Conservation (phyloP, 768 basidiomycete genomes). For the Mycena filopes region DNA sequence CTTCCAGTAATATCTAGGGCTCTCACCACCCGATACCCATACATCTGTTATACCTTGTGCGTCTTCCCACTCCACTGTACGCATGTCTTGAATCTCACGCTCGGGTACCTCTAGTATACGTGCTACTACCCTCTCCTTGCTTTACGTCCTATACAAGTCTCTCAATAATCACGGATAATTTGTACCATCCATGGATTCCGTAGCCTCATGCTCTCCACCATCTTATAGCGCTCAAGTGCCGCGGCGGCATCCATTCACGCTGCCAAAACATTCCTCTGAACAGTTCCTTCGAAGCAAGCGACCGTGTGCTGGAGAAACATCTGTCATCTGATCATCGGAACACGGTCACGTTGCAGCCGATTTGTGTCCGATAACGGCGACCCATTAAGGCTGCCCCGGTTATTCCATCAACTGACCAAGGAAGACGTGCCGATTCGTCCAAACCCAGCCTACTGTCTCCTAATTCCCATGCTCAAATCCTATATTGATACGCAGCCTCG, state of each 20-base stretch:
- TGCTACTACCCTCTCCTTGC: conserved; percentile 18
- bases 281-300: background rate
- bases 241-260: background rate
- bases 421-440: conserved; percentile 23
- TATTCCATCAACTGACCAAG: conserved; percentile 32
- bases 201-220: conserved; percentile 15
- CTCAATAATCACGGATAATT: conserved; percentile 36
- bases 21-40: conserved; percentile 45
- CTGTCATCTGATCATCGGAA: conserved; percentile 24
- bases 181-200: conserved; percentile 27
- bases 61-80: conserved; percentile 40
- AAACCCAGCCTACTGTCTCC: background rate
- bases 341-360: conserved; percentile 30
- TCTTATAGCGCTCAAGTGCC: conserved; percentile 2
- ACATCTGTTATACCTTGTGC: conserved; percentile 48
- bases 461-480: conserved; percentile 17
- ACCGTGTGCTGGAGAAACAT: conserved; percentile 1
- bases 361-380: conserved; percentile 19
- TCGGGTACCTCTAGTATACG: conserved; percentile 28
- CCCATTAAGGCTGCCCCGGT: background rate
- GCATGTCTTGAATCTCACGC: conserved; percentile 29
- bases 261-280: background rate
- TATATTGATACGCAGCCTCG: conserved; percentile 18
- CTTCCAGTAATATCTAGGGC: conserved; percentile 31
- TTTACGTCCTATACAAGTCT: conserved; percentile 13